Evolutionary conservation across 345 rosid genomes (phyloP).

Genomic region (Raphanus raphanistrum): DNA sequence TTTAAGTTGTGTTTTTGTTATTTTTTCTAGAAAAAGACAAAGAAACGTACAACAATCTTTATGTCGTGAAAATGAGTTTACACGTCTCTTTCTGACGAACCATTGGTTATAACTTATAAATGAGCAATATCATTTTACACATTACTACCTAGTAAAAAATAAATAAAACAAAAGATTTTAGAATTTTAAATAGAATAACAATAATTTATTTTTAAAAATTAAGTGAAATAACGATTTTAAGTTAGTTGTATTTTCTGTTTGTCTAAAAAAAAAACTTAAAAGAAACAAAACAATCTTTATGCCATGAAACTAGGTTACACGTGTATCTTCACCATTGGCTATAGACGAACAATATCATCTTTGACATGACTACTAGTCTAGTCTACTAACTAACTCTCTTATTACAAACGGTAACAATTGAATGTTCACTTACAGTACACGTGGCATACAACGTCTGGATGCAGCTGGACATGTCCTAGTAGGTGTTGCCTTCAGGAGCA

Average conservation of each 20-base stretch:
- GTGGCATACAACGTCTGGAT: neutral
- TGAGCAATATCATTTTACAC: neutral
- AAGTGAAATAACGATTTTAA: neutral
- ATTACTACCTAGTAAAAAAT: neutral
- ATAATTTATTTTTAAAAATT: neutral
- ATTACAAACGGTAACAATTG: neutral
- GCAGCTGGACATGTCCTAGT: neutral
- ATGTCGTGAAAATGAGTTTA: neutral
- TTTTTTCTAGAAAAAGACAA: conserved; percentile 2
- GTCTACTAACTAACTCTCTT: neutral
- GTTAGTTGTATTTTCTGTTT: neutral
- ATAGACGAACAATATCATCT: neutral
- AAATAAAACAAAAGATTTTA: neutral
- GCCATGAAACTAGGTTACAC: neutral
- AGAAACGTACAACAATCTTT: neutral
- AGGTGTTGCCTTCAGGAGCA: conserved; percentile 2
- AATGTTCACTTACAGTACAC: conserved; percentile 3
- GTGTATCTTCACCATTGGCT: neutral
- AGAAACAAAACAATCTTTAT: neutral
- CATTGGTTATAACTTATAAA: neutral
- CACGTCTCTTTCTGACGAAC: neutral
- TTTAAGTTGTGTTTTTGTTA: neutral
- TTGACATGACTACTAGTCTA: neutral
- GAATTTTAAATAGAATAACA: neutral
- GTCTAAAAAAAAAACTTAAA: neutral